Percentiles rank a stretch among this genome's conserved stretches.
Conservation (phyloP, 345 rosid species). For the Citrus sinensis region DVS_A1.0 CM039169.1:10662001-10662500, state of each 20-base stretch:
- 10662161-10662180: no score
- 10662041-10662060: background rate
- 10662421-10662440: background rate
- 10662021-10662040: background rate
- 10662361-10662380: background rate
- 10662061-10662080: background rate
- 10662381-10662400: background rate
- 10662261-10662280: no score
- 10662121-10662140: background rate
- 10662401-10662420: background rate
- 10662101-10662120: background rate
- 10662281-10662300: no score
- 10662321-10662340: background rate
- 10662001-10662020: background rate
- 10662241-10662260: no score
- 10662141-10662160: background rate
- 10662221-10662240: no score
- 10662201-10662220: no score
- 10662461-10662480: no score
- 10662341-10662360: background rate
- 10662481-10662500: no score
- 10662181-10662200: background rate
- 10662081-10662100: background rate
- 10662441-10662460: no score
- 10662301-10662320: background rate